Base-by-base conservation (phyloP, 208 protist species). In the Zelonia costaricensis region DNA sequence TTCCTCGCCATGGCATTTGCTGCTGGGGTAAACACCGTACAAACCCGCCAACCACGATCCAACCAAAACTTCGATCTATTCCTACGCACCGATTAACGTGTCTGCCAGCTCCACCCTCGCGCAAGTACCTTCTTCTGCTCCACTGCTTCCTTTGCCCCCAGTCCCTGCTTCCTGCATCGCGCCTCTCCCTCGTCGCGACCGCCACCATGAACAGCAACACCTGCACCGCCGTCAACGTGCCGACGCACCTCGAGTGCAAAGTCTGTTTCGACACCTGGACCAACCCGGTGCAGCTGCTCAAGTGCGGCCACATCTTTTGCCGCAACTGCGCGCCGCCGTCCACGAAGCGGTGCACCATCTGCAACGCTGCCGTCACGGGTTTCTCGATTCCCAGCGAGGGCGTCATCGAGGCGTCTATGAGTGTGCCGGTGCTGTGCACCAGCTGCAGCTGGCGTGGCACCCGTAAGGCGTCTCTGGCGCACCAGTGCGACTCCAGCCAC, bases 241-340 rank as follows among this genome's bases (percentile, higher is more conserved):
- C 74, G 3, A 44, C 66, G 16, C 48, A 64, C 42, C 65, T 93
- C 18, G 76, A 80, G 51, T 93, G 86, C 61, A 66, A 84, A 54
- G 64, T 93, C 25, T 93, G 86, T 55, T 77, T 82, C 27, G 86
- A 93, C 57, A 74, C 86, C 5, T 89, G 76, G 69, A 80, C 74
- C 23, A 54, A 81, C 25, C 86, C 86, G 0, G 72, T 81, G 7
- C 80, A 93, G 62, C 54, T 92, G 44, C 69, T 83, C 44, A 69
- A 64, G 22, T 93, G 86, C 59, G 76, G 78, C 0, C 86, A 93
- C 57, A 88, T 90, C 51, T 93, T 93, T 44, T 93, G 86, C 62
- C 27, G 51, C 15, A 63, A 76, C 18, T 93, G 86, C 54, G 66
- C 82, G 18, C 47, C 70, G 3, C 36, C 53, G 13, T 66, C 56